Percentiles rank a stretch among this genome's conserved stretches.
Conservation (phyloP, 2,329 filamentous ascomycete species). For the Aspergillus latus region DNA sequence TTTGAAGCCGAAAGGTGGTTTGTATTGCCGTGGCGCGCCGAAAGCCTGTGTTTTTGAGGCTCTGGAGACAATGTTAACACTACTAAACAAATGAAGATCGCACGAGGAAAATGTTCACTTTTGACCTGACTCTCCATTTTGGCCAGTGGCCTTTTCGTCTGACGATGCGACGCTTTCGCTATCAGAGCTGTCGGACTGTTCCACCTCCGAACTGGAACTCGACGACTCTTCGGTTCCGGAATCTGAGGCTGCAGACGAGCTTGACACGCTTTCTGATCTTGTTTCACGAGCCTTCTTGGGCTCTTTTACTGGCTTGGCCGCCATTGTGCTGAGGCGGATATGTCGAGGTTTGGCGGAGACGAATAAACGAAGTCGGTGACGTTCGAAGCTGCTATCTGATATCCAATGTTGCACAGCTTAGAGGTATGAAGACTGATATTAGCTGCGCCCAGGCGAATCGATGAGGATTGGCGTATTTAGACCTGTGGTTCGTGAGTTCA, state of each 20-base stretch:
- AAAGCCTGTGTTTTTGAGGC: constrained; percentile 11
- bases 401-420: neutral
- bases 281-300: constrained; percentile 18
- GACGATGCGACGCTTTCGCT: constrained; percentile 17
- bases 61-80: constrained; percentile 14
- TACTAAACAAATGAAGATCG: neutral
- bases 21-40: constrained; percentile 39
- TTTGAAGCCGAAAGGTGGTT: constrained; percentile 46
- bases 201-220: constrained; percentile 1
- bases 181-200: constrained; percentile 14
- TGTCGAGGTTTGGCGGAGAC: neutral
- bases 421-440: no score
- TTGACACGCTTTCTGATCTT: constrained; percentile 16
- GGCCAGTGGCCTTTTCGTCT: neutral
- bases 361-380: neutral
- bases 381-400: neutral
- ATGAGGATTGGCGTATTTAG: neutral
- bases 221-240: constrained; percentile 11
- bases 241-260: constrained; percentile 12
- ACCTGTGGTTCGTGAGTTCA: neutral
- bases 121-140: neutral
- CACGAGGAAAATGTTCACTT: constrained; percentile 6
- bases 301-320: constrained; percentile 26
- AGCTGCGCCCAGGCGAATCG: neutral
- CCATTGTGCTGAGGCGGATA: constrained; percentile 21